Base-by-base conservation (phyloP, 345 rosid species). In the Camelina sativa region DNA sequence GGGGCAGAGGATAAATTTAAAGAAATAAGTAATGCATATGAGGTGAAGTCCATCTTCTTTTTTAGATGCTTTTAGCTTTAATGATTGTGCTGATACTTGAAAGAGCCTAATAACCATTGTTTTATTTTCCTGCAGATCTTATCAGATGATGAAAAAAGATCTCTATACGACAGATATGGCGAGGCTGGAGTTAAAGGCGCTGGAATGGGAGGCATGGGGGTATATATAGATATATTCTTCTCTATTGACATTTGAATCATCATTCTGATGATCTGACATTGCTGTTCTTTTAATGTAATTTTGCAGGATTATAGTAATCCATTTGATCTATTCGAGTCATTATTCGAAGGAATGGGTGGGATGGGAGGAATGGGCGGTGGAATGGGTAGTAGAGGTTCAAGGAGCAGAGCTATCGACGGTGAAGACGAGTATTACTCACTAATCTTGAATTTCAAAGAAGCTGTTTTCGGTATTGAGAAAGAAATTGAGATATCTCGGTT, bases 111-210 rank as follows among this genome's bases (percentile, higher is more conserved):
- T 54, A 54, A 62, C 51, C 34, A 5, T 51, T 65, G 11, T 74
- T 9, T 44, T 40, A 0, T 54, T 17, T 23, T 47, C 22, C 59
- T 83, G 76, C 82, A 96, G 99, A 97, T 96, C 65, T 79, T 96
- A 62, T 89, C 98, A 46, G 97, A 96, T 81, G 97, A 96, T 67
- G 99, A 91, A 85, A 92, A 96, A 76, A 87, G 98, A 55, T 86
- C 99, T 19, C 68, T 96, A n/a, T 96, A 96, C 55, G 99, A 96
- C 79, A 89, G 67, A 81, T 96, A 89, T 37, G 99, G 99, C 3
- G 99, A 92, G 80, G 99, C 97, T 51, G 99, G 97, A 79, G 73
- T 96, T 62, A 96, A 92, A 84, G 98, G 98, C 71, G 91, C 92
- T 67, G 96, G 93, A 64, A 84, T 92, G 96, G 99, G 94, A 79